A percentile compares a stretch with the other conserved stretches of the same genome.
phyloP scores from a whole-genome alignment of 352 stramenopile species.

The Phytophthora hibernalis region DNA sequence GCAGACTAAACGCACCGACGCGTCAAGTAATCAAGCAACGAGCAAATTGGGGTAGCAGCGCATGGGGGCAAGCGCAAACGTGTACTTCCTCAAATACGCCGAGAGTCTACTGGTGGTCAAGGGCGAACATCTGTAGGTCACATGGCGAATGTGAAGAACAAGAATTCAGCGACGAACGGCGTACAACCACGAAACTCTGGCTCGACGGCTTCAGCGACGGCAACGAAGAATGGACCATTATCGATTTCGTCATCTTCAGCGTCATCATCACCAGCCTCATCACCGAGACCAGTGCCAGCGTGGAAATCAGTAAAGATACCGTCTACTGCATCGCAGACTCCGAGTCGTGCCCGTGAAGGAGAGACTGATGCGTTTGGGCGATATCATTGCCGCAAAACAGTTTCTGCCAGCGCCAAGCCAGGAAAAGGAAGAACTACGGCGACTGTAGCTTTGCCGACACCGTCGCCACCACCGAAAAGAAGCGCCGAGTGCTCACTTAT shows the following conservation, averaged over 20 bases:
- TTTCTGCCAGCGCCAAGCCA: background rate
- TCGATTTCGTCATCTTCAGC: slow-evolving; percentile 15
- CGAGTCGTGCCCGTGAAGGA: slow-evolving; percentile 4
- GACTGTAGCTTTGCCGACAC: background rate
- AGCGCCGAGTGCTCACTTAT: slow-evolving; percentile 15
- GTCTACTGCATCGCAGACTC: background rate
- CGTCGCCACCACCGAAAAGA: slow-evolving; percentile 29
- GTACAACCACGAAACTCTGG: background rate
- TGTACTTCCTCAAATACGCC: background rate
- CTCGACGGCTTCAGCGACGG: background rate
- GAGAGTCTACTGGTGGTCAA: slow-evolving; percentile 2
- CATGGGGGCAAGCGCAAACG: background rate
- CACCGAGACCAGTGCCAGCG: slow-evolving; percentile 12
- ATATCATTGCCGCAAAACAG: slow-evolving; percentile 28
- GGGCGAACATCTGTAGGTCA: background rate
- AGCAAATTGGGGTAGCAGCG: background rate
- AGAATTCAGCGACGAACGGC: slow-evolving; percentile 7
- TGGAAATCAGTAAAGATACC: slow-evolving; percentile 7
- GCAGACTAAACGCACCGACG: background rate
- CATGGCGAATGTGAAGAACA: slow-evolving; percentile 1
- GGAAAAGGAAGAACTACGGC: background rate
- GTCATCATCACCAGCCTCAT: slow-evolving; percentile 18
- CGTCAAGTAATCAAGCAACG: background rate
- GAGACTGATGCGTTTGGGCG: slow-evolving; percentile 14
- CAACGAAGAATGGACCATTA: background rate